Percentiles rank a stretch among this genome's conserved stretches.
phyloP scores from a whole-genome alignment of 208 protist species.

The Trypanosoma congolense region DNA sequence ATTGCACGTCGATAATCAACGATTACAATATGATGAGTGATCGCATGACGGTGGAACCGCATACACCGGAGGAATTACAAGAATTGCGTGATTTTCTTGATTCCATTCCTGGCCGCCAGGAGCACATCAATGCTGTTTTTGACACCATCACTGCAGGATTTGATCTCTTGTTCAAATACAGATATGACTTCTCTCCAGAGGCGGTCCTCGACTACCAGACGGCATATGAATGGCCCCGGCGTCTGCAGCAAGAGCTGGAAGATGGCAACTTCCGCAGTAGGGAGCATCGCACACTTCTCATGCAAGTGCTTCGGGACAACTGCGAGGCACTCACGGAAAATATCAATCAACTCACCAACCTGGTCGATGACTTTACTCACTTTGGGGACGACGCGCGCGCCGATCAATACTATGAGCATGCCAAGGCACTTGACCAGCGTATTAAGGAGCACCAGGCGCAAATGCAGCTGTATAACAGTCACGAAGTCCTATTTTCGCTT shows the following conservation, averaged over 20 bases:
- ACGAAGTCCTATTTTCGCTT: slow-evolving; percentile 87
- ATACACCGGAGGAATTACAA: slow-evolving; percentile 89
- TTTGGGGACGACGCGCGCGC: slow-evolving; percentile 79
- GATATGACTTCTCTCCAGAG: slow-evolving; percentile 61
- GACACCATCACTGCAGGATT: slow-evolving; percentile 67
- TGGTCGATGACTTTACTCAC: slow-evolving; percentile 84
- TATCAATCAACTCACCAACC: slow-evolving; percentile 74
- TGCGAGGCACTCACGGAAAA: slow-evolving; percentile 78
- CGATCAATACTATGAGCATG: slow-evolving; percentile 87
- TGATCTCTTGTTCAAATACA: slow-evolving; percentile 81
- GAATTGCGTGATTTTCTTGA: slow-evolving; percentile 75
- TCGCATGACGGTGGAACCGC: slow-evolving; percentile 68
- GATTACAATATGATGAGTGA: slow-evolving; percentile 74
- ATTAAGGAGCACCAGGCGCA: slow-evolving; percentile 68
- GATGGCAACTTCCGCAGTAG: slow-evolving; percentile 87
- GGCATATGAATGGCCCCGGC: slow-evolving; percentile 88
- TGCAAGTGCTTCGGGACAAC: slow-evolving; percentile 85
- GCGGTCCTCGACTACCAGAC: slow-evolving; percentile 84
- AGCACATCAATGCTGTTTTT: slow-evolving; percentile 66
- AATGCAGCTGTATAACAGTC: slow-evolving; percentile 80
- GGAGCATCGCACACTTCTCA: slow-evolving; percentile 88
- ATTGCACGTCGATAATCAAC: slow-evolving; percentile 52
- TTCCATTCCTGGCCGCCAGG: slow-evolving; percentile 64
- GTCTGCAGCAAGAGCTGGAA: slow-evolving; percentile 84
- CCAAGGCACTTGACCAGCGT: slow-evolving; percentile 57